Evolutionary conservation across 139 green algal species (phyloP).

Genomic region (Medakamo hakoo): DNA sequence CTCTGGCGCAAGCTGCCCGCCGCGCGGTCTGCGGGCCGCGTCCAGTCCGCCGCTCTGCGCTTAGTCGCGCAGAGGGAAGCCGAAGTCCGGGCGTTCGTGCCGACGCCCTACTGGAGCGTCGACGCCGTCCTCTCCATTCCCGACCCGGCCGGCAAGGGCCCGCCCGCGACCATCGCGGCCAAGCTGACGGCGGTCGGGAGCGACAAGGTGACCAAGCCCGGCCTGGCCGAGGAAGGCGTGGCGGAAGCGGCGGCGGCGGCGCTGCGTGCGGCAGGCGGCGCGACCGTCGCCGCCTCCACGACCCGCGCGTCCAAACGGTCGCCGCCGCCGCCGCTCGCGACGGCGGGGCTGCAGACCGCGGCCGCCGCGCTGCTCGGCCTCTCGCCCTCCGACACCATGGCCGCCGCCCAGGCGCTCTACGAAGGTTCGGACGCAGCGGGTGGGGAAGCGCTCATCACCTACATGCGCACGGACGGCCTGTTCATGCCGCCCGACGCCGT

Average conservation of each 20-base stretch:
- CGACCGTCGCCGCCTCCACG: background rate
- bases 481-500: slow-evolving; percentile 30
- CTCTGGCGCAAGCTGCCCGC: slow-evolving; percentile 80
- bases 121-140: slow-evolving; percentile 7
- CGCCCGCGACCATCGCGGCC: background rate
- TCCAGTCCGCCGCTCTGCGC: slow-evolving; percentile 78
- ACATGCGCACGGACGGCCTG: slow-evolving; percentile 85
- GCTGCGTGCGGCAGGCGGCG: slow-evolving; percentile 10
- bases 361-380: slow-evolving; percentile 54
- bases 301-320: slow-evolving; percentile 19
- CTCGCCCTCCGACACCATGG: slow-evolving; percentile 55
- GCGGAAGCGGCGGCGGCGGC: slow-evolving; percentile 17
- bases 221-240: slow-evolving; percentile 10
- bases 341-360: slow-evolving; percentile 76
- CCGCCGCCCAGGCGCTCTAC: slow-evolving; percentile 73
- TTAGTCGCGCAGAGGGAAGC: slow-evolving; percentile 69
- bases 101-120: slow-evolving; percentile 49
- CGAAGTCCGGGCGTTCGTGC: slow-evolving; percentile 42
- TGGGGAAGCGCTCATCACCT: slow-evolving; percentile 80
- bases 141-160: background rate
- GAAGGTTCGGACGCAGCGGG: slow-evolving; percentile 27
- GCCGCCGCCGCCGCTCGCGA: slow-evolving; percentile 66
- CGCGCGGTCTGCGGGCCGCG: slow-evolving; percentile 43
- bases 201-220: slow-evolving; percentile 18
- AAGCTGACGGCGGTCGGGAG: slow-evolving; percentile 26